Conservation (phyloP, 768 basidiomycete species). For the Serendipita vermifera region DNA sequence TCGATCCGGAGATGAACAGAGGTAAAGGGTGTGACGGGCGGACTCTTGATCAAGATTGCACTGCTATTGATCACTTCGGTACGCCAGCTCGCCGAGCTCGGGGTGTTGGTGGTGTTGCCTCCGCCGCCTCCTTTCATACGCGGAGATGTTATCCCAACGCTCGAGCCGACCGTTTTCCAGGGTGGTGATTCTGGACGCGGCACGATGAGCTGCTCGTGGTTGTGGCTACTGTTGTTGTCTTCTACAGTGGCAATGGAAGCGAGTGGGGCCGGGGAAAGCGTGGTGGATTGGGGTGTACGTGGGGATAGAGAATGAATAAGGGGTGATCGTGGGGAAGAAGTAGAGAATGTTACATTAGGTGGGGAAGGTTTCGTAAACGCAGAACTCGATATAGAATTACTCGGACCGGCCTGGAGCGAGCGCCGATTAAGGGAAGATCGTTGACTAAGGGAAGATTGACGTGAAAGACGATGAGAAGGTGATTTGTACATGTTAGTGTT, state of each 20-base stretch:
- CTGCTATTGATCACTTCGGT: no score
- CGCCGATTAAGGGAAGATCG: neutral
- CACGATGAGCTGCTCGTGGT: neutral
- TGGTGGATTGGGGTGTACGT: neutral
- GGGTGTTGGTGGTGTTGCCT: no score
- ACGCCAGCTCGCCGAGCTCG: no score
- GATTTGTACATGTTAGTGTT: neutral
- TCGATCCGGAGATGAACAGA: constrained; percentile 3
- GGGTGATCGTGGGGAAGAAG: neutral
- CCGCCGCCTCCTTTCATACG: no score
- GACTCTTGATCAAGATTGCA: neutral
- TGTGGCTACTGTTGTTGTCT: neutral
- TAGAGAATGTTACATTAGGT: neutral
- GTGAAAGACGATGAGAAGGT: no score
- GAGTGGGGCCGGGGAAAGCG: neutral
- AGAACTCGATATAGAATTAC: neutral
- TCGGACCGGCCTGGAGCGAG: neutral
- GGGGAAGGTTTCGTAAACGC: neutral
- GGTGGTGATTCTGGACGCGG: constrained; percentile 3
- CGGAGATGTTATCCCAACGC: neutral
- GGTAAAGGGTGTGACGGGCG: neutral
- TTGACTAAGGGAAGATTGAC: neutral
- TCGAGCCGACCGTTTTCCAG: neutral
- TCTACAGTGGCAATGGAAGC: neutral
- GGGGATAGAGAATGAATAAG: neutral